phyloP scores from a whole-genome alignment of 129 eudicot species.

The Saposhnikovia divaricata region DNA sequence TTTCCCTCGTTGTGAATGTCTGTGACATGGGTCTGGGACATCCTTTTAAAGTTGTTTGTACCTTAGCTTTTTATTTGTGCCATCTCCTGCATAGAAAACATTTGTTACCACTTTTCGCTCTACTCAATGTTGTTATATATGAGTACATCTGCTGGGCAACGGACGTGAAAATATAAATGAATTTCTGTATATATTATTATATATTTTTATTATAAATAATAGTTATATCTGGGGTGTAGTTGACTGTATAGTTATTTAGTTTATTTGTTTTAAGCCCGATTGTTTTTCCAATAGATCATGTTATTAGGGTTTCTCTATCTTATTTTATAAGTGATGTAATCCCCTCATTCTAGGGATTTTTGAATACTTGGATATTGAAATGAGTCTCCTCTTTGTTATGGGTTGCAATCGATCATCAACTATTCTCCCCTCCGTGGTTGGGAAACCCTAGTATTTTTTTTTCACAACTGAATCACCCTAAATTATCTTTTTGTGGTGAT shows the following conservation, averaged over 20 bases:
- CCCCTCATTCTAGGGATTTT: not conserved
- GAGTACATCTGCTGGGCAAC: not conserved
- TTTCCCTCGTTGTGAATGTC: not conserved
- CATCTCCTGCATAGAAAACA: not conserved
- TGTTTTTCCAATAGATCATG: not conserved
- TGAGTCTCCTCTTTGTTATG: not conserved
- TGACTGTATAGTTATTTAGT: not conserved
- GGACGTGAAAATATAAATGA: not conserved
- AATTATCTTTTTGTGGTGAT: not conserved
- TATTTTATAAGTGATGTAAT: not conserved
- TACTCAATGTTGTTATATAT: not conserved
- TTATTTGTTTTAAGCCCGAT: not conserved
- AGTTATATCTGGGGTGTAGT: no score
- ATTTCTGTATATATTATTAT: not conserved
- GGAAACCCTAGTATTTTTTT: not conserved
- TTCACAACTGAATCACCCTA: not conserved
- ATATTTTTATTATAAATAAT: no score
- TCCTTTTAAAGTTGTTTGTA: not conserved
- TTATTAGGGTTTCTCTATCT: not conserved
- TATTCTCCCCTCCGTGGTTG: not conserved
- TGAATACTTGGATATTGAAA: not conserved
- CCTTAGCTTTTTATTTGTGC: not conserved
- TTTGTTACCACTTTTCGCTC: not conserved
- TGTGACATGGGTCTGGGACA: not conserved
- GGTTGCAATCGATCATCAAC: not conserved